Evolutionary conservation across 2,329 filamentous ascomycete species (phyloP).

Genomic region (Cercospora citrullina): DNA sequence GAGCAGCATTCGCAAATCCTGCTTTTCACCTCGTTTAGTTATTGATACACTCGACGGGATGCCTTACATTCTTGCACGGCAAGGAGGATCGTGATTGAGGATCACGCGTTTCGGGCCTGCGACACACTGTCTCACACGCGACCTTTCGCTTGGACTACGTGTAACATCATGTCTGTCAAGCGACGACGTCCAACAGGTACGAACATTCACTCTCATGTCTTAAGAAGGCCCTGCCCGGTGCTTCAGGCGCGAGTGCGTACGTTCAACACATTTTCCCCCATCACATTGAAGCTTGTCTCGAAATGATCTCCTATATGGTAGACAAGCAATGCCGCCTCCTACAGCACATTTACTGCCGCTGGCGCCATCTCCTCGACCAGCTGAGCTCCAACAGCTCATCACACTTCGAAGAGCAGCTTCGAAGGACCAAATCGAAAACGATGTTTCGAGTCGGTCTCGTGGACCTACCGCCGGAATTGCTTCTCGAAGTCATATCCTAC

Average conservation of each 20-base stretch:
- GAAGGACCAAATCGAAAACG: neutral
- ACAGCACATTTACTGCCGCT: constrained; percentile 3
- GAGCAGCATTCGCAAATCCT: neutral
- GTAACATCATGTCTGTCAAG: constrained; percentile 14
- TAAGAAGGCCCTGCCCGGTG: constrained; percentile 2
- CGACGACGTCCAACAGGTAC: constrained; percentile 12
- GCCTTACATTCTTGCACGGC: constrained; percentile 7
- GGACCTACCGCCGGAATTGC: constrained; percentile 42
- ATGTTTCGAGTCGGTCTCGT: constrained; percentile 15
- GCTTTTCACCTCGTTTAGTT: neutral
- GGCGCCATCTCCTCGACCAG: neutral
- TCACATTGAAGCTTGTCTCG: constrained; percentile 12
- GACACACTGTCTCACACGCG: constrained; percentile 15
- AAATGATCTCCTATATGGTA: constrained; percentile 8
- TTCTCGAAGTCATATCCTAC: constrained; percentile 37
- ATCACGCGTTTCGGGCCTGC: constrained; percentile 14
- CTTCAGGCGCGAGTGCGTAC: neutral
- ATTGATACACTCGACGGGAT: neutral
- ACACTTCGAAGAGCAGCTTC: neutral
- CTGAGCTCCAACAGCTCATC: neutral
- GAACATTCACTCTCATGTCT: constrained; percentile 12
- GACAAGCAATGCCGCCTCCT: neutral
- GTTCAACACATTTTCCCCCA: neutral
- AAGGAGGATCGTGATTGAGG: constrained; percentile 9
- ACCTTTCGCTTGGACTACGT: constrained; percentile 6